Evolutionary conservation across 2,329 filamentous ascomycete genomes (phyloP), one percentile per base, ranked within the genome.

Genomic region (Fusarium coffeatum): DNA sequence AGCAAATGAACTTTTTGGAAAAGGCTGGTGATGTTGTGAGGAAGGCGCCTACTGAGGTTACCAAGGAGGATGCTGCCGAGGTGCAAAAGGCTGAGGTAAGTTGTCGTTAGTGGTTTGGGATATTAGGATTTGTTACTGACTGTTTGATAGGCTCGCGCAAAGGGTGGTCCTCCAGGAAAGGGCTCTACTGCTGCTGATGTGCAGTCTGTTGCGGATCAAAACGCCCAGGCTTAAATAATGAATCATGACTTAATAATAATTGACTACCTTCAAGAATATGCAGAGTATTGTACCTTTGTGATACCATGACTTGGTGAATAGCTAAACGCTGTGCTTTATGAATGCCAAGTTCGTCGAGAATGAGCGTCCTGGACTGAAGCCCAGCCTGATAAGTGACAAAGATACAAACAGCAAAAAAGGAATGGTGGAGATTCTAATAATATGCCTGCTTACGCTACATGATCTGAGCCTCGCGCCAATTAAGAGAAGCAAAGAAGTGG

Each of bases 41-140:
- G 12, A 67, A 68, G 27, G 42, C 63, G 5, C 41, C 48, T 9
- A 51, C 45, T 1, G 32, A 67, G 23, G 54, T 68, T 7, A 68
- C 63, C 4, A 68, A 68, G 62, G 45, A 64, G 15, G 63, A 68
- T 27, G 64, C 66, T 9, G 64, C 64, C 16, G 64, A 68, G 28
- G 59, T 64, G 18, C 66, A 68, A 18, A 64, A 30, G 5, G 64
- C 66, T 16, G 66, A 68, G 66, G 66, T 64, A 30, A 28, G 58
- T 9, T 23, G 5, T 4, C 5, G 8, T n/a, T 23, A 4, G 6
- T 30, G 2, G 3, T 15, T 28, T 28, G 27, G 11, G 11, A 12
- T 28, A 28, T 9, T 28, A 11, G 27, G 18, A 18, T 32, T 2
- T 3, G 3, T 3, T 12, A 16, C 18, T 49, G n/a, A 41, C 23